Base-by-base conservation (phyloP, 352 stramenopile genomes). In the Pythium scleroteichum region DNA sequence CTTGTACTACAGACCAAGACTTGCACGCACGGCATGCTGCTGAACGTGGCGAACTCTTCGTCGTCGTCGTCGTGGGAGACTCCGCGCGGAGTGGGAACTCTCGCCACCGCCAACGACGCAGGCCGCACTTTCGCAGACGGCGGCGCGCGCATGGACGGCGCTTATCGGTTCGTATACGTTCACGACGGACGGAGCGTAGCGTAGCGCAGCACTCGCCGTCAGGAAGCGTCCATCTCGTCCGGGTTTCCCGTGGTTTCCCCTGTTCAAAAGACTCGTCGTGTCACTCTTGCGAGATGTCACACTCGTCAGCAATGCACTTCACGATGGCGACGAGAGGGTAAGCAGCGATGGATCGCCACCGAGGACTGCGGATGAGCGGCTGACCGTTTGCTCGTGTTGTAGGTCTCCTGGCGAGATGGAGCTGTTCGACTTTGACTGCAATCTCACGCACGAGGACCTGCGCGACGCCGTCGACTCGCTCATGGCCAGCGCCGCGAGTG, bases 341-440 rank as follows among this genome's bases (percentile, higher is more conserved):
- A n/a, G n/a, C n/a, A n/a, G n/a, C n/a, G n/a, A n/a, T n/a, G n/a
- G n/a, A n/a, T n/a, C n/a, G n/a, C n/a, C n/a, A n/a, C n/a, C n/a
- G n/a, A n/a, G n/a, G n/a, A n/a, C n/a, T n/a, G n/a, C n/a, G n/a
- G n/a, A n/a, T n/a, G n/a, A n/a, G n/a, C n/a, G n/a, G 33, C 14
- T 8, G 33, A 39, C 33, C 8, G 8, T 39, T 39, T 55, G 46
- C 46, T 45, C 9, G 12, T 6, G 39, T 45, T 4, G 23, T 20
- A 44, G 22, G 9, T 0, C 5, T 14, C 27, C 8, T 17, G 6
- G 2, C 40, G 32, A 22, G 56, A 29, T 69, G 42, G 63, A 72
- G 19, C 71, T 91, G 13, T 91, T 94, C 52, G 85, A 94, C 66
- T 87, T 94, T 59, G 82, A 94, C 58, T 90, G 80, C 70, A 94